Evolutionary conservation across 108 stramenopile species (phyloP), one percentile per base, ranked within the genome.

Genomic region (Pseudonitzschia pungens): DNA sequence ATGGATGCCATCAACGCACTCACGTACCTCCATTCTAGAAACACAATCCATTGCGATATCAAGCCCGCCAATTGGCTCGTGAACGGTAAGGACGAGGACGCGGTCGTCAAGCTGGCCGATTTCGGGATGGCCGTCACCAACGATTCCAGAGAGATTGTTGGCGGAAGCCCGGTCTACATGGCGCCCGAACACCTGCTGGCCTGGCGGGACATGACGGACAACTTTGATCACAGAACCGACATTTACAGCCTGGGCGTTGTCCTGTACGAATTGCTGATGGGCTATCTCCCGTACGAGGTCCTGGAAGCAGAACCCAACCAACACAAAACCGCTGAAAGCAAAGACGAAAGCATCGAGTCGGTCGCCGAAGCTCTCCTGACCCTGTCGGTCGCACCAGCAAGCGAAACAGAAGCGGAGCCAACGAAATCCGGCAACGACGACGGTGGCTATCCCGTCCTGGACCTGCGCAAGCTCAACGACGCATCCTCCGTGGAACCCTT

Each of bases 201-300:
- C 8, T 80, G 79, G 79, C 73, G 74, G 12, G 28, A 36, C 18
- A 54, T 69, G 32, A 51, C 42, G 5, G 69, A 75, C 36, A 44
- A 80, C 28, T 75, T 80, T 45, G 79, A 80, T 36, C 55, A 80
- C 32, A 45, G 74, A 14, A 50, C 58, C 15, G 79, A 80, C 52
- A 75, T 80, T 20, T 80, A 80, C 41, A 42, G 56, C 27, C 60
- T 80, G 27, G 79, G 79, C 10, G 79, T 80, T 40, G 60, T 74
- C 6, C 32, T 80, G 15, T 80, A 54, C 31, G 73, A 80, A 59
- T 58, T 75, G 62, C 53, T 80, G 9, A 68, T 71, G 43, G 79
- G 79, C 5, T 59, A 68, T 31, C 50, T 75, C 4, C 79, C 79
- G 11, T 80, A 75, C 51, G 66, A 79, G 36, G 69, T 80, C 16